Conservation (phyloP, 1,284 basidiomycete genomes). For the Apiotrichum sp. region DNA sequence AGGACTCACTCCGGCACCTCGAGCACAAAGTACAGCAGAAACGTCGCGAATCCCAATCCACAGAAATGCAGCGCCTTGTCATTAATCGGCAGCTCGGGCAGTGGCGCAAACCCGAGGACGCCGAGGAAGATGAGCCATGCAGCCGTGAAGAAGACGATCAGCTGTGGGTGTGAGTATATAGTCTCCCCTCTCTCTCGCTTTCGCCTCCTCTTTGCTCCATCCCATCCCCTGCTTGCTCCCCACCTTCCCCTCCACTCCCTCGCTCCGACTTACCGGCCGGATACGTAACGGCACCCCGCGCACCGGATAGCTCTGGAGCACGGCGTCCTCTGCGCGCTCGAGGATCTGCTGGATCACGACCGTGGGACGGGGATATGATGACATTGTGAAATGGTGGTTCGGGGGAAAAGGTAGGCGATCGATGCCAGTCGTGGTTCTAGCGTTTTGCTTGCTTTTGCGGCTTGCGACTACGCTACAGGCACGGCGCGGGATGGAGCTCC, state of each 20-base stretch:
- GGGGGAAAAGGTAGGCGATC: too few species aligned
- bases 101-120: slow-evolving; percentile 41
- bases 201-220: neutral
- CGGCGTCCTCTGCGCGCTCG: slow-evolving; percentile 21
- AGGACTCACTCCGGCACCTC: slow-evolving; percentile 43
- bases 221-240: neutral
- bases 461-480: too few species aligned
- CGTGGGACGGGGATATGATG: slow-evolving; percentile 32
- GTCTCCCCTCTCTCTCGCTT: neutral
- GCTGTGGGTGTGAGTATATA: slow-evolving; percentile 17
- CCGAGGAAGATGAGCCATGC: slow-evolving; percentile 43
- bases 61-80: slow-evolving; percentile 47
- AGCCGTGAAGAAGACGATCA: slow-evolving; percentile 39
- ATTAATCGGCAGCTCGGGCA: slow-evolving; percentile 41
- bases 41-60: slow-evolving; percentile 45
- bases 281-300: slow-evolving; percentile 37
- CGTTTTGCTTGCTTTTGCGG: too few species aligned
- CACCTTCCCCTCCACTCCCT: neutral
- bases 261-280: slow-evolving; percentile 33
- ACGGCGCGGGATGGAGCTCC: too few species aligned
- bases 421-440: too few species aligned
- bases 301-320: slow-evolving; percentile 35
- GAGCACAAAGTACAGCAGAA: slow-evolving; percentile 43
- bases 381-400: too few species aligned
- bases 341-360: slow-evolving; percentile 30